These are phyloP conservation scores for Anacardium occidentale DNA, from an alignment of 345 rosid genomes.

Conservation along the genomic window DNA sequence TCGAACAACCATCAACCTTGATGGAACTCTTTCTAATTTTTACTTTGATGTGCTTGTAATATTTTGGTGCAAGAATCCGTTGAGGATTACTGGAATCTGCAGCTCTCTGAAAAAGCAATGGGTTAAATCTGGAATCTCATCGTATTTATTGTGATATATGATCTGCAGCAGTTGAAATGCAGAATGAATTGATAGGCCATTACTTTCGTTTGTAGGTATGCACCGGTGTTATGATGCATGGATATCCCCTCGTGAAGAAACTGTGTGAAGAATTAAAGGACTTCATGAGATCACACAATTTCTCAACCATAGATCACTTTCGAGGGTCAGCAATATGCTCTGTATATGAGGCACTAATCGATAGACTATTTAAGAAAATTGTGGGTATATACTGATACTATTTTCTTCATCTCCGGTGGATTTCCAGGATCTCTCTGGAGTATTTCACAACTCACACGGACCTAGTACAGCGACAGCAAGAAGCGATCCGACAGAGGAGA, in stretches of 20 bases:
- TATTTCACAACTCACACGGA: constrained; percentile 94
- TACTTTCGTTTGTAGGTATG: constrained; percentile 56
- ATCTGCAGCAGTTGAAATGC: neutral
- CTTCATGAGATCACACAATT: constrained; percentile 85
- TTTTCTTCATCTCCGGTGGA: neutral
- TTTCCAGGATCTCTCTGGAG: constrained; percentile 62
- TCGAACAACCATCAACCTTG: neutral
- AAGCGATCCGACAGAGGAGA: constrained; percentile 76
- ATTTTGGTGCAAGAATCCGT: too few relatives aligned
- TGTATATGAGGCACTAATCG: neutral
- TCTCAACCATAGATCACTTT: constrained; percentile 79
- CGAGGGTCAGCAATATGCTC: constrained; percentile 58
- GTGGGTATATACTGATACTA: constrained; percentile 6
- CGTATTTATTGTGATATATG: neutral
- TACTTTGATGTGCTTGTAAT: neutral
- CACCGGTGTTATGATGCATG: constrained; percentile 98
- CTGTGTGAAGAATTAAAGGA: constrained; percentile 74
- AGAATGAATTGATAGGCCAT: neutral
- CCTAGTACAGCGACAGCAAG: constrained; percentile 74
- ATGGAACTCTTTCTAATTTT: neutral
- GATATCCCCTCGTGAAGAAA: constrained; percentile 86
- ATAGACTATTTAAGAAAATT: neutral
- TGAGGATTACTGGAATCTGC: neutral
- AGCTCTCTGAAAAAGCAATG: neutral
- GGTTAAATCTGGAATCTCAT: neutral